A percentile compares a stretch with the other conserved stretches of the same genome.
phyloP scores from a whole-genome alignment of 768 basidiomycete species.

The Mycena filopes region DNA sequence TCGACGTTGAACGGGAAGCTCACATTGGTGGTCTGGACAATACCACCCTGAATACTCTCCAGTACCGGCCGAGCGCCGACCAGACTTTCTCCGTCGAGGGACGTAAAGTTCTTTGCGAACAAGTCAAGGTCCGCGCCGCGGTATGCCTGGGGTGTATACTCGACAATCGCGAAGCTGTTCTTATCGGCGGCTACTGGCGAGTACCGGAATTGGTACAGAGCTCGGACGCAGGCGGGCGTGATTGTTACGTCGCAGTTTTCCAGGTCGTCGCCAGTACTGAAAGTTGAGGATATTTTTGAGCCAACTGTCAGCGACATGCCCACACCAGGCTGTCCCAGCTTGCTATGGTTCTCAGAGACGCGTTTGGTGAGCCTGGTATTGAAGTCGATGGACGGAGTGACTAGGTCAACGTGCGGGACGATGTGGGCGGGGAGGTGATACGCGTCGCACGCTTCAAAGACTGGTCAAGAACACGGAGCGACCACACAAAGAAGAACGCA shows the following conservation, averaged over 20 bases:
- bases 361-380: background rate
- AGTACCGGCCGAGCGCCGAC: slow-evolving; percentile 47
- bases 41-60: slow-evolving; percentile 56
- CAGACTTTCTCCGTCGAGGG: slow-evolving; percentile 13
- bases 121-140: slow-evolving; percentile 11
- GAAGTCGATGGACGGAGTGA: slow-evolving; percentile 9
- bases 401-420: slow-evolving; percentile 5
- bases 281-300: background rate
- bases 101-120: slow-evolving; percentile 9
- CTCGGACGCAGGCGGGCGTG: slow-evolving; percentile 14
- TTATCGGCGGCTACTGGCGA: background rate
- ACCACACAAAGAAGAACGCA: slow-evolving; percentile 33
- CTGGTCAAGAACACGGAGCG: slow-evolving; percentile 3
- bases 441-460: background rate
- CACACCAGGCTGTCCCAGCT: background rate
- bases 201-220: slow-evolving; percentile 1
- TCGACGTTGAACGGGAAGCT: slow-evolving; percentile 53
- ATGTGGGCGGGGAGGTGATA: slow-evolving; percentile 1
- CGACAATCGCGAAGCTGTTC: slow-evolving; percentile 15
- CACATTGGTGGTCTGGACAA: slow-evolving; percentile 53
- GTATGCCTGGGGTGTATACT: slow-evolving; percentile 17
- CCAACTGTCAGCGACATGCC: background rate
- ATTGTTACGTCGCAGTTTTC: slow-evolving; percentile 15
- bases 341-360: background rate
- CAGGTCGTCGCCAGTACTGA: background rate